A percentile compares a stretch with the other conserved stretches of the same genome.
phyloP scores from a whole-genome alignment of 2,329 filamentous ascomycete genomes.

The Zymoseptoria crescenta region DNA sequence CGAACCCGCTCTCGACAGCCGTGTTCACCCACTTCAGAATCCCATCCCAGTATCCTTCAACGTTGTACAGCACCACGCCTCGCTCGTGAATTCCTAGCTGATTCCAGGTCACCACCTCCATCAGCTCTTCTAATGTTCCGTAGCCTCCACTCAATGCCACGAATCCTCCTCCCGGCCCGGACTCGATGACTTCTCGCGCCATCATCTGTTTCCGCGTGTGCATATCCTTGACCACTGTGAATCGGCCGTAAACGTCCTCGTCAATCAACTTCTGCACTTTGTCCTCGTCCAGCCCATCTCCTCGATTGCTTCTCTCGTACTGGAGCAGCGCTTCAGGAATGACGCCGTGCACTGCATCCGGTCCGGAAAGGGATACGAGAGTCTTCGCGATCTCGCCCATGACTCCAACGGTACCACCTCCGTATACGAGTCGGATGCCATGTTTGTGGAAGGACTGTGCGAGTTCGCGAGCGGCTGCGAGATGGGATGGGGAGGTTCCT shows the following conservation, averaged over 20 bases:
- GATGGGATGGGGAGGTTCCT: conserved; percentile 65
- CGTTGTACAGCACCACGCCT: conserved; percentile 74
- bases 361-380: conserved; percentile 74
- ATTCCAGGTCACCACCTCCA: conserved; percentile 85
- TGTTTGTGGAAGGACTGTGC: conserved; percentile 65
- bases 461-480: conserved; percentile 69
- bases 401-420: conserved; percentile 84
- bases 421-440: conserved; percentile 82
- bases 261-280: conserved; percentile 47
- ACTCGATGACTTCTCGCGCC: conserved; percentile 76
- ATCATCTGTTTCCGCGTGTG: conserved; percentile 92
- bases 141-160: conserved; percentile 83
- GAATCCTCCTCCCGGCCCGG: conserved; percentile 78
- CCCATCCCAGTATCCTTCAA: conserved; percentile 88
- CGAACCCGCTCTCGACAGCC: conserved; percentile 69
- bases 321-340: conserved; percentile 79
- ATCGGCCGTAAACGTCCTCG: conserved; percentile 63
- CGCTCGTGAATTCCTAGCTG: conserved; percentile 84
- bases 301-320: conserved; percentile 57
- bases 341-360: conserved; percentile 79
- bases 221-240: conserved; percentile 90
- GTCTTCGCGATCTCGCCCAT: conserved; percentile 93
- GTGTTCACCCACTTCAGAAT: conserved; percentile 73
- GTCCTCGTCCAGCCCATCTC: conserved; percentile 30
- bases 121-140: conserved; percentile 92